These are phyloP conservation scores for Pseudovirgaria hyperparasitica DNA, from an alignment of 2,329 filamentous ascomycete species.

Conservation along the genomic window DNA sequence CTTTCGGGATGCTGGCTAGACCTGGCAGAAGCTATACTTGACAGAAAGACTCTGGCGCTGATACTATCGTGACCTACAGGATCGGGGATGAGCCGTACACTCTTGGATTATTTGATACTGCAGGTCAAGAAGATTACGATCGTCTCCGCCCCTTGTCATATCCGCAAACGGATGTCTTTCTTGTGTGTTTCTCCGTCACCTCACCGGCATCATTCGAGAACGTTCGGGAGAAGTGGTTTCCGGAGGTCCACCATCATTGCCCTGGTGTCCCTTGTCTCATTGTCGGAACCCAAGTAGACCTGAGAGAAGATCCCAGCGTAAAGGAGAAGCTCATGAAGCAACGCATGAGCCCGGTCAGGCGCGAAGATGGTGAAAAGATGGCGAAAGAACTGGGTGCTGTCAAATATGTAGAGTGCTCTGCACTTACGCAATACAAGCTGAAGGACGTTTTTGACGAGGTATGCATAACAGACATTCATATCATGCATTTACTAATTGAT, in stretches of 20 bases:
- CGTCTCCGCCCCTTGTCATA: conserved; percentile 92
- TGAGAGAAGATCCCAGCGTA: conserved; percentile 78
- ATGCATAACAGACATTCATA: conserved; percentile 19
- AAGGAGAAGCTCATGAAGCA: conserved; percentile 87
- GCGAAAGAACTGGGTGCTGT: conserved; percentile 94
- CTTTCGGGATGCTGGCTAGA: conserved; percentile 4
- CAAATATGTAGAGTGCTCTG: conserved; percentile 98
- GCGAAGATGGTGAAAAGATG: conserved; percentile 91
- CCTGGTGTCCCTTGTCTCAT: conserved; percentile 96
- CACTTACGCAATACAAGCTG: conserved; percentile 92
- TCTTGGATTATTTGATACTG: conserved; percentile 93
- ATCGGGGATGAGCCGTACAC: conserved; percentile 99
- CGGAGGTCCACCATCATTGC: conserved; percentile 97
- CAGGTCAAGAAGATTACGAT: conserved; percentile 99
- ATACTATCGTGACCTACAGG: conserved; percentile 42
- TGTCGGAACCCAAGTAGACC: conserved; percentile 93
- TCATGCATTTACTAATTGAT: conserved; percentile 1
- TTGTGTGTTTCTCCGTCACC: conserved; percentile 97
- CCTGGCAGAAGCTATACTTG: not conserved
- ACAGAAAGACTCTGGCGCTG: conserved; percentile 9
- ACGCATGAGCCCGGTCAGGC: conserved; percentile 86
- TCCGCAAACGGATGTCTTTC: conserved; percentile 95
- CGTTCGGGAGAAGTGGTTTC: conserved; percentile 98
- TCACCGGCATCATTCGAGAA: conserved; percentile 98
- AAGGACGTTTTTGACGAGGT: conserved; percentile 99